Evolutionary conservation across 352 stramenopile genomes (phyloP), one percentile per base, ranked within the genome.

Genomic region (Pythium periplocum): DNA sequence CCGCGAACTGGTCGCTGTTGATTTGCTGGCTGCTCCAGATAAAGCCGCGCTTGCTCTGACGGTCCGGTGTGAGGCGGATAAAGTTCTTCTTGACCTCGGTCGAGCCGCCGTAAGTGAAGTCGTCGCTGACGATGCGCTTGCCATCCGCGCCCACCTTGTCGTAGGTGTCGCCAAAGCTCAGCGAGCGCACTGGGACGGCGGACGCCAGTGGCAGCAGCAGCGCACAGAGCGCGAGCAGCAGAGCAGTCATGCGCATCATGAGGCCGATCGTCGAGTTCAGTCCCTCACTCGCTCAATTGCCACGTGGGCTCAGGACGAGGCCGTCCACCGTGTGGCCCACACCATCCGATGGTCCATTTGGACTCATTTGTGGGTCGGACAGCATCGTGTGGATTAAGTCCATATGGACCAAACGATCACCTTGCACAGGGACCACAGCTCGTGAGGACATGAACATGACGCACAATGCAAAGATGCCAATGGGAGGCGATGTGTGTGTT

Each of bases 41-140:
- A 58, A 73, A 65, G n/a, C 79, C 82, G 53, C 76, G 73, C 58
- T 87, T 88, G 76, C 75, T 92, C 67, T 92, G 82, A 42, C 82
- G 78, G 57, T 92, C 82, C 3, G 82, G 64, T 34, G 82, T 92
- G 41, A 92, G 68, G 44, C 82, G 82, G 48, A 92, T 79, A 53
- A 92, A 92, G 63, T 85, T 90, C 57, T 85, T 85, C 66, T 86
- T 87, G 47, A 92, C 78, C 43, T 90, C 78, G 26, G 78, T 80
- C 6, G 68, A 70, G 31, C 83, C 83, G 43, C 80, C 77, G 35
- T 68, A 57, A n/a, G 64, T 47, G 36, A 87, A 73, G 48, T 69
- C 45, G 45, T 83, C 71, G 52, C 68, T 81, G 52, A 93, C 74
- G 64, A 83, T 56, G 31, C 83, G 80, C 40, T 71, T 65, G 44